A percentile compares a stretch with the other conserved stretches of the same genome.
phyloP scores from a whole-genome alignment of 1,284 basidiomycete species.

The Ceratobasidium papillatum region DNA sequence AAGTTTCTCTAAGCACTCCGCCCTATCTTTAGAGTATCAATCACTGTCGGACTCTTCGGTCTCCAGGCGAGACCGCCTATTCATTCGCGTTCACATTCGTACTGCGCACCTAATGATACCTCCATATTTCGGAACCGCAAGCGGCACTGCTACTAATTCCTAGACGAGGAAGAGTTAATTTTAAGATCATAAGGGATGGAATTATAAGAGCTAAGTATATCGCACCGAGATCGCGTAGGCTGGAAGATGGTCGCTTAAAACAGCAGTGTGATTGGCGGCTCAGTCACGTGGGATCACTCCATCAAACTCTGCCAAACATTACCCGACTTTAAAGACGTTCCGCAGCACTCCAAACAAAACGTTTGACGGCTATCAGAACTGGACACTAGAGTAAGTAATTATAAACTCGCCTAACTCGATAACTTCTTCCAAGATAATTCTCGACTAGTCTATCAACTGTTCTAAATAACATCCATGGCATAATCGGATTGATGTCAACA shows the following conservation, averaged over 20 bases:
- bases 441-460: too few relatives aligned
- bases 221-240: background rate
- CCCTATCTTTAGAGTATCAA: background rate
- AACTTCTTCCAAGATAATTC: too few relatives aligned
- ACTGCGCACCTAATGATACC: background rate
- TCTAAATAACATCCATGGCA: too few relatives aligned
- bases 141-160: background rate
- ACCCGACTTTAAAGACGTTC: background rate
- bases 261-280: background rate
- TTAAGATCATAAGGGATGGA: background rate
- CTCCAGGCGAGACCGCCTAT: background rate
- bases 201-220: background rate
- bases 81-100: background rate
- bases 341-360: background rate
- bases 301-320: background rate
- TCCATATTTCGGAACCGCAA: background rate
- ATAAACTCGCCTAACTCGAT: too few relatives aligned
- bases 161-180: background rate
- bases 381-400: background rate
- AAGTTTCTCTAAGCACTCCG: background rate
- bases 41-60: background rate
- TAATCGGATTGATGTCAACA: too few relatives aligned
- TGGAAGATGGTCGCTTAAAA: background rate
- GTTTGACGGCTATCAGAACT: background rate
- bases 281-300: background rate